A percentile compares a stretch with the other conserved stretches of the same genome.
Conservation (phyloP, 306 rosid genomes). For the Gynostemma pentaphyllum region DNA sequence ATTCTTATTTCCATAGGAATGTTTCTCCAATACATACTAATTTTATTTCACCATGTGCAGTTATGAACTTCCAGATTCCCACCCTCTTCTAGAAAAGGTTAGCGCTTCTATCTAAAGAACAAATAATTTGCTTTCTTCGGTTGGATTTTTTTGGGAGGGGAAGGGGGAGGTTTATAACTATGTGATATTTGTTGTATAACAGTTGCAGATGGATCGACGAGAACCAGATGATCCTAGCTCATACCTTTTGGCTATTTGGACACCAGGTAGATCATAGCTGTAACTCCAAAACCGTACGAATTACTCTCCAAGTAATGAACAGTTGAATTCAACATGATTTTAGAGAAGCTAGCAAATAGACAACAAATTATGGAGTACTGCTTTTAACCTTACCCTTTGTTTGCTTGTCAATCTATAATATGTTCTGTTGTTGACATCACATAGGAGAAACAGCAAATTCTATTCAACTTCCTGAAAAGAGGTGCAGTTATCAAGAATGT, state of each 20-base stretch:
- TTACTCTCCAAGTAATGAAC: not conserved
- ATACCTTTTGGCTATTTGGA: conserved; percentile 96
- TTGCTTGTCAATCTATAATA: conserved; percentile 17
- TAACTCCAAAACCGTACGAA: conserved; percentile 1
- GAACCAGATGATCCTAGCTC: conserved; percentile 92
- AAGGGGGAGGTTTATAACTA: not conserved
- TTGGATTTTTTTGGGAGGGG: not conserved
- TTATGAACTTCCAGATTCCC: conserved; percentile 90
- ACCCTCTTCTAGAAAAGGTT: conserved; percentile 87
- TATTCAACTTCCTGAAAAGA: conserved; percentile 63
- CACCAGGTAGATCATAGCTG: conserved; percentile 91
- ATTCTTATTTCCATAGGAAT: not conserved
- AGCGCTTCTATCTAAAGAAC: conserved; percentile 18
- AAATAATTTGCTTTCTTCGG: not conserved
- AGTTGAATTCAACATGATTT: not conserved
- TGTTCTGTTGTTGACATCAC: conserved; percentile 14
- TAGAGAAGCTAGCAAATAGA: not conserved
- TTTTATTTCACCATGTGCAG: conserved; percentile 47
- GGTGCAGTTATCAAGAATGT: conserved; percentile 48
- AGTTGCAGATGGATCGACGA: conserved; percentile 59
- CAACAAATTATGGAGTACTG: not conserved
- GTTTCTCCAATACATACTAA: conserved; percentile 14
- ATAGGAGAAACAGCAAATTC: conserved; percentile 92
- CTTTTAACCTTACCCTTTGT: conserved; percentile 11
- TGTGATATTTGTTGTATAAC: conserved; percentile 5